Conservation (phyloP, 2,329 filamentous ascomycete species). For the Fusarium siculi region DNA sequence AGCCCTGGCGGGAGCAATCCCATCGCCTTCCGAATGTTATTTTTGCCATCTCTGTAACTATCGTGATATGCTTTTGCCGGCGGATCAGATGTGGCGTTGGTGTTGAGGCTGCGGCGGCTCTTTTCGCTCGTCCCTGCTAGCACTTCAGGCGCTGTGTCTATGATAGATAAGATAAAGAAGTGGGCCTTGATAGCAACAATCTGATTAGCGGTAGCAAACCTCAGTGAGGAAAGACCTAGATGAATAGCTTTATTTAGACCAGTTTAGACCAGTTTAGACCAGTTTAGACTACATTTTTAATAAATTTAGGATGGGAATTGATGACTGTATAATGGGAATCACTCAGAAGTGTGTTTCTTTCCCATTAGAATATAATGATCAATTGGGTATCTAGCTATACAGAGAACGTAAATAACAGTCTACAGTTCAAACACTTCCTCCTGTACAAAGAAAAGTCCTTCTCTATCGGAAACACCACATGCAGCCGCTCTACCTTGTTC, state of each 20-base stretch:
- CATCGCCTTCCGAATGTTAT: neutral
- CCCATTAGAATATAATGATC: too few relatives aligned
- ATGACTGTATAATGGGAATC: fast-evolving
- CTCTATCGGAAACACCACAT: neutral
- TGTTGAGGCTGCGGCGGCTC: neutral
- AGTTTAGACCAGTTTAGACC: neutral
- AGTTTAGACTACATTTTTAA: neutral
- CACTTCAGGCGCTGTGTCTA: neutral
- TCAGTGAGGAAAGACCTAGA: too few relatives aligned
- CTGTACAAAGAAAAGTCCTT: neutral
- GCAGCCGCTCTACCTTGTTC: neutral
- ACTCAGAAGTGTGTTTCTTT: too few relatives aligned
- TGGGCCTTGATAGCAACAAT: neutral
- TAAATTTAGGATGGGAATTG: too few relatives aligned
- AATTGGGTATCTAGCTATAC: too few relatives aligned
- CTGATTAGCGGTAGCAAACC: fast-evolving
- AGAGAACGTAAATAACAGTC: neutral
- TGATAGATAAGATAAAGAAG: neutral
- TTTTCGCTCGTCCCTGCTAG: neutral
- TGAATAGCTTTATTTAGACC: too few relatives aligned
- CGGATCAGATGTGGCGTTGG: neutral
- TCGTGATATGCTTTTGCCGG: neutral
- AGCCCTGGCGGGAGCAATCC: constrained; percentile 1
- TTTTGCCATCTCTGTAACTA: neutral
- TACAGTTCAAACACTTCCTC: neutral